Evolutionary conservation across 257 asterid species (phyloP), one percentile per base, ranked within the genome.

Genomic region (Salvia hispanica): DNA sequence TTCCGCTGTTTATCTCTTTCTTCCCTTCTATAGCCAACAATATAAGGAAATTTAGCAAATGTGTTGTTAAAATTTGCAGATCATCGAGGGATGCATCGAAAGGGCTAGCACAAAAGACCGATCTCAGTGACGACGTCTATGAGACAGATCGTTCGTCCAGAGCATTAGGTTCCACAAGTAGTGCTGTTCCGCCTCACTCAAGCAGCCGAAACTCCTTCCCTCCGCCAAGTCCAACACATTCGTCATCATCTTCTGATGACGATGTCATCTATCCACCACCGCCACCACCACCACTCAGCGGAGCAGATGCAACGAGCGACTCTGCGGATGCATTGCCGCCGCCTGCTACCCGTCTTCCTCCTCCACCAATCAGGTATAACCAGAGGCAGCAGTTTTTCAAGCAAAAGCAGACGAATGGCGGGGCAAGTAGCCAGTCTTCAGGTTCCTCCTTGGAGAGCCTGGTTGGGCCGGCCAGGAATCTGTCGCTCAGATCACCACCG

Each of bases 381-480:
- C 95, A 92, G 81, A 77, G 95, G 18, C 95, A 89, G 36, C 95
- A 89, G 28, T 92, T 74, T 72, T 87, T 92, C 48, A 87, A 89
- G 81, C 86, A 85, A 45, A 84, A 80, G 46, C 66, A 58, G 50
- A 43, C 50, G 47, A 58, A 58, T 34, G 43, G 58, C 12, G 81
- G 77, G 4, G 80, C 88, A 0, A 79, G 82, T 43, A 75, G 81
- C 12, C 88, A 81, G 6, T 56, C 36, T 46, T 84, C 95, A 2
- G 77, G 85, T 48, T 78, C 88, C 51, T 83, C 96, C 42, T 79
- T 80, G 6, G 95, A 89, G 56, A 59, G 85, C 75, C 73, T 92
- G 68, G 84, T 79, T 11, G 93, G 82, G 65, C 88, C 79, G 70
- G 64, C 95, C 0, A 90, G 78, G 81, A 86, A 78, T 73, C 87